Evolutionary conservation across 345 rosid genomes (phyloP).

Genomic region (Eucalyptus curtisii): DNA sequence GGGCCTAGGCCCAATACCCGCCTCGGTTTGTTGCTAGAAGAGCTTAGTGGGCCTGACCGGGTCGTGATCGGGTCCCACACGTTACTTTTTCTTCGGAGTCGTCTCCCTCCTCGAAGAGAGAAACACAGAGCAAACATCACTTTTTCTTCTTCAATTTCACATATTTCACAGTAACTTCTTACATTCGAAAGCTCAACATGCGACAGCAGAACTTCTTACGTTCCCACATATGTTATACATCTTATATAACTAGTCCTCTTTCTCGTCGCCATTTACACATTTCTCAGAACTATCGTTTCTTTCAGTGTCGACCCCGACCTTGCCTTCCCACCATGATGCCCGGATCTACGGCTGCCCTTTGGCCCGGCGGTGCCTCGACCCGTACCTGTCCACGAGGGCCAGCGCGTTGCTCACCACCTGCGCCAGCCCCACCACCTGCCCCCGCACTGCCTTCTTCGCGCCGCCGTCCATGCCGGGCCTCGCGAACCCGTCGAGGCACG

Average conservation of each 20-base stretch:
- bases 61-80: not conserved
- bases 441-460: conserved; percentile 2
- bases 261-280: not conserved
- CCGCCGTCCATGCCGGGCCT: conserved; percentile 1
- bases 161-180: not conserved
- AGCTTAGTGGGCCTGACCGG: not conserved
- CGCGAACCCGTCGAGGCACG: conserved; percentile 37
- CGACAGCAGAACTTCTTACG: not conserved
- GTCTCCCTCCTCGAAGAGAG: not conserved
- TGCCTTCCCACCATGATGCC: not conserved
- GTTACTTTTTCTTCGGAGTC: not conserved
- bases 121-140: not conserved
- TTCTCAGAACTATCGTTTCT: not conserved
- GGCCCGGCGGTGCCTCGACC: not conserved
- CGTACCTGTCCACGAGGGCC: conserved; percentile 21
- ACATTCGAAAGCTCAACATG: not conserved
- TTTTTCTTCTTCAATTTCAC: not conserved
- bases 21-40: not conserved
- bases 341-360: not conserved
- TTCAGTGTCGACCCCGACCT: not conserved
- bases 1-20: not conserved
- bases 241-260: not conserved
- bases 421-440: conserved; percentile 3
- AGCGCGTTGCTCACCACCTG: conserved; percentile 31
- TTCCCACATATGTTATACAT: not conserved